Evolutionary conservation across 2,329 filamentous ascomycete species (phyloP), one percentile per base, ranked within the genome.

Genomic region (Alternaria brassicicola): DNA sequence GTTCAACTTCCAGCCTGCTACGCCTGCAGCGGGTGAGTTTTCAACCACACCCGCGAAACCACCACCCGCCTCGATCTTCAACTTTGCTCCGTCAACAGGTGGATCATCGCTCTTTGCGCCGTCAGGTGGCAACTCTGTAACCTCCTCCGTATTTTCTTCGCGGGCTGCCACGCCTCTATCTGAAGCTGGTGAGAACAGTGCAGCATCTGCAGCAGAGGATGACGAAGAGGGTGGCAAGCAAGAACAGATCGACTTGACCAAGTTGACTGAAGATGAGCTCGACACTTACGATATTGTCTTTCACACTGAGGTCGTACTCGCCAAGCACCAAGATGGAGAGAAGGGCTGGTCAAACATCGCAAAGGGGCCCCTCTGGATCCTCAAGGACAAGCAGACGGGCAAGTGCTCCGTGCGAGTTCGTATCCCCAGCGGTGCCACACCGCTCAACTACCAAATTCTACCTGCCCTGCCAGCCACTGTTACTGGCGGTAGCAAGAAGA

Each of bases 151-250:
- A 1, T 68, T 76, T 39, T 72, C 73, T 4, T 76, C 76, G 4
- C 76, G 76, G 26, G 76, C 76, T 35, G 65, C 64, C 15, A 78
- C 76, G 9, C 76, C 76, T 8, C 49, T 71, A 7, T 77, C 76
- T 6, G 76, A 76, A 39, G 67, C 66, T 19, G 55, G 55, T 1
- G 75, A 76, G 38, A 66, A 63, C 4, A 75, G 63, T 43, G 71
- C 72, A 25, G 67, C 71, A 3, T 67, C 72, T 9, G 67, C 64
- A 15, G 68, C 64, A 21, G 67, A 69, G 15, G 71, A 73, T 4
- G 67, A 73, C 3, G 72, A 76, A 15, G 73, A 73, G 17, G 69
- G 64, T n/a, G 53, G 59, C 30, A 71, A 69, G 38, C 64, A 65
- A 12, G 64, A 68, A 23, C 72, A 76, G 49, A 52, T 73, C 4